phyloP scores from a whole-genome alignment of 2,329 filamentous ascomycete species.

The Verticillium nonalfalfae region DNA sequence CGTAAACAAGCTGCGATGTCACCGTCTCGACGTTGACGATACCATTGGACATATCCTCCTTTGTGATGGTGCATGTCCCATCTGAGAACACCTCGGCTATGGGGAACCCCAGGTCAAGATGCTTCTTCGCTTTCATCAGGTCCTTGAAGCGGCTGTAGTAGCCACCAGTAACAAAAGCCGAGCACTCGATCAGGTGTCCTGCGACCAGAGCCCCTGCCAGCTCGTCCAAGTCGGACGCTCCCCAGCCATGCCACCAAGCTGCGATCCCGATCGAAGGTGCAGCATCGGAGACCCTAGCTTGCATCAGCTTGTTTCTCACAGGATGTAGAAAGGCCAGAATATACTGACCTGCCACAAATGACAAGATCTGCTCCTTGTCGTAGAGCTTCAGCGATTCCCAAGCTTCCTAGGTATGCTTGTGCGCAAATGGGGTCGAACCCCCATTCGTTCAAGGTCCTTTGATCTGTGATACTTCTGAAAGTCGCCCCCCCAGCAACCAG shows the following conservation, averaged over 20 bases:
- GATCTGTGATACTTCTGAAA: constrained; percentile 17
- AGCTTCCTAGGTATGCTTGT: constrained; percentile 10
- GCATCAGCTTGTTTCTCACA: background rate
- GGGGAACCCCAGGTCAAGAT: constrained; percentile 34
- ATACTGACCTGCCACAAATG: constrained; percentile 29
- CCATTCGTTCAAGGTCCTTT: constrained; percentile 15
- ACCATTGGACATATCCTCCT: constrained; percentile 13
- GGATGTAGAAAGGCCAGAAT: background rate
- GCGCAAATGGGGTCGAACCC: constrained; percentile 9
- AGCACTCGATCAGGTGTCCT: constrained; percentile 48
- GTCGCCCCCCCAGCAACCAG: constrained; percentile 13
- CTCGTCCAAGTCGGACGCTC: constrained; percentile 37
- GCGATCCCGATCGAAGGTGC: constrained; percentile 49
- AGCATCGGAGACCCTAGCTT: constrained; percentile 33
- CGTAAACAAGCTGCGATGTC: constrained; percentile 41
- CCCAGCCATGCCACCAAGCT: constrained; percentile 49
- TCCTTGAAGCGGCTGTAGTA: constrained; percentile 46
- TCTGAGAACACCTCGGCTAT: constrained; percentile 36
- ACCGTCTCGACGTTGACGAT: constrained; percentile 28
- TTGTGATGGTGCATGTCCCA: background rate
- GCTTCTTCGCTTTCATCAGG: constrained; percentile 13
- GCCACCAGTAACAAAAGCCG: constrained; percentile 43
- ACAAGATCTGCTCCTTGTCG: constrained; percentile 35
- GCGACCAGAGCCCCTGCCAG: constrained; percentile 44
- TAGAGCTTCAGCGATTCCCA: constrained; percentile 10